Conservation (phyloP, 257 asterid species). For the Gentiana macrophylla region DNA sequence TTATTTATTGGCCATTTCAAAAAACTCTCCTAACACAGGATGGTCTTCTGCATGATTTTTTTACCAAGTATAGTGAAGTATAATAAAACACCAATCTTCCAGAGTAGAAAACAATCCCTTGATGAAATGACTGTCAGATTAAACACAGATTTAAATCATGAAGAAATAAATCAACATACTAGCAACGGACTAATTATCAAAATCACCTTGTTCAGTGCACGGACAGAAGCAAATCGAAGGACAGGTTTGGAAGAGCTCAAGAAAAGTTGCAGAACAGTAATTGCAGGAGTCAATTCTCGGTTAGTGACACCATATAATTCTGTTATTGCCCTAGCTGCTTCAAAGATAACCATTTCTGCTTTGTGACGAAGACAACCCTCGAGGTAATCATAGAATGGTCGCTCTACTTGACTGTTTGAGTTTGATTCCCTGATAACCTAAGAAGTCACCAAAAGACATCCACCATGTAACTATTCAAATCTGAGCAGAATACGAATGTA, state of each 20-base stretch:
- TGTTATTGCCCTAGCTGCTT: slow-evolving; percentile 97
- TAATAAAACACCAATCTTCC: too few species aligned
- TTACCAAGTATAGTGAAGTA: too few species aligned
- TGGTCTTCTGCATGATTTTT: too few species aligned
- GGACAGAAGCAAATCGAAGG: slow-evolving; percentile 93
- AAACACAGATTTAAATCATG: not conserved
- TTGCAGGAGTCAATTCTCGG: slow-evolving; percentile 91
- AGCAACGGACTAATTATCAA: not conserved
- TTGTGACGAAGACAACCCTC: slow-evolving; percentile 94
- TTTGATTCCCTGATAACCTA: slow-evolving; percentile 87
- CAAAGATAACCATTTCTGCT: slow-evolving; percentile 93
- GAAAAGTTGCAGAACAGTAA: slow-evolving; percentile 82
- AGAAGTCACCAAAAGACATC: slow-evolving; percentile 13
- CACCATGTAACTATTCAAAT: slow-evolving; percentile 1
- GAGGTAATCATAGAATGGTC: slow-evolving; percentile 89
- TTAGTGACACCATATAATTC: slow-evolving; percentile 69
- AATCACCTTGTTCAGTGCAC: slow-evolving; percentile 82
- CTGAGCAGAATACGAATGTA: not conserved
- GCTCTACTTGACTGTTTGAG: slow-evolving; percentile 64
- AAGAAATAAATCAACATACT: not conserved
- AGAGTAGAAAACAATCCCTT: not conserved
- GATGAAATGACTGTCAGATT: not conserved
- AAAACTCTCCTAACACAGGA: too few species aligned
- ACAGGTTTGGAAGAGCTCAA: slow-evolving; percentile 92
- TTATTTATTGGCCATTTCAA: too few species aligned